Percentiles rank a stretch among this genome's conserved stretches.
These are phyloP conservation scores for Arxiozyma slooffiae DNA, from an alignment of 1,139 yeast genomes.

Conservation along the genomic window DNA sequence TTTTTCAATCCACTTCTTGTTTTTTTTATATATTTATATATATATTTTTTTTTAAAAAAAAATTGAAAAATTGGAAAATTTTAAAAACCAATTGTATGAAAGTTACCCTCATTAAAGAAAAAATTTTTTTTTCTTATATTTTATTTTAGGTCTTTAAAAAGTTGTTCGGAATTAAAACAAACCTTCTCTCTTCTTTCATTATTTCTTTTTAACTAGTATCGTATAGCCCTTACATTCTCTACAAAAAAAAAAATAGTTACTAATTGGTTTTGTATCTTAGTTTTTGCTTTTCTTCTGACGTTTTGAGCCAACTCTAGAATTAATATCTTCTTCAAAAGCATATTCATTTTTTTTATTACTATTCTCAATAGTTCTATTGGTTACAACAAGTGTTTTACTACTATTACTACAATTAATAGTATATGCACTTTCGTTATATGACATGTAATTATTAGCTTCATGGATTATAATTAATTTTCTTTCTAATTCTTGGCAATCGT, in stretches of 20 bases:
- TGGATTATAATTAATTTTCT: slow-evolving; percentile 1
- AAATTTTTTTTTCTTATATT: too few species aligned
- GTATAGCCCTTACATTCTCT: background rate
- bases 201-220: background rate
- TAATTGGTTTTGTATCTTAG: background rate
- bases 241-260: too few species aligned
- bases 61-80: background rate
- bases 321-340: background rate
- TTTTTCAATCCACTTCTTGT: background rate
- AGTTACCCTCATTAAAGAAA: background rate
- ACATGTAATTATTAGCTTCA: background rate
- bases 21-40: too few species aligned
- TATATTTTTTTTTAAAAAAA: too few species aligned
- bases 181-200: too few species aligned
- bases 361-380: background rate
- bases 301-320: background rate
- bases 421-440: background rate
- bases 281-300: background rate
- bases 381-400: slow-evolving; percentile 1
- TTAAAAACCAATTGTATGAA: background rate
- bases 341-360: background rate
- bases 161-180: too few species aligned
- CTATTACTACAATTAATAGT: background rate
- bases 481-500: slow-evolving; percentile 30
- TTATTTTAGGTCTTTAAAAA: background rate